Evolutionary conservation across 2,329 filamentous ascomycete genomes (phyloP).

Genomic region (Penicillium sp.): DNA sequence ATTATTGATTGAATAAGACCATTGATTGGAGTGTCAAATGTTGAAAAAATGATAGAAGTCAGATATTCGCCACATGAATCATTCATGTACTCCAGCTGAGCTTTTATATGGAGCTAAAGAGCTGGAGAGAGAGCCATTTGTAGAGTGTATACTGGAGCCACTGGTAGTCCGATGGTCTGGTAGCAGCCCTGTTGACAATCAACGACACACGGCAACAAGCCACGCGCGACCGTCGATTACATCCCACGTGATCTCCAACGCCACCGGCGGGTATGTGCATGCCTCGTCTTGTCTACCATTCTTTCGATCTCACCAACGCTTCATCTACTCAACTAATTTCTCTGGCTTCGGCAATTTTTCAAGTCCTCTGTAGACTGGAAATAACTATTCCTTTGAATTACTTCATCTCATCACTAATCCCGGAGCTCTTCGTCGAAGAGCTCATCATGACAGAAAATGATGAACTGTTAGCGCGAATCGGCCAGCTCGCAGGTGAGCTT

Average conservation of each 20-base stretch:
- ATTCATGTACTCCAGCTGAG: no score
- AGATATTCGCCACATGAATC: no score
- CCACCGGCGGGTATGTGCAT: conserved; percentile 8
- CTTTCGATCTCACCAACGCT: conserved; percentile 1
- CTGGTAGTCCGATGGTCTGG: no score
- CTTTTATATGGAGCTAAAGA: no score
- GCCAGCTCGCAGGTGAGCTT: conserved; percentile 50
- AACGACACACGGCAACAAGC: background rate
- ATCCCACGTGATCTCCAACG: conserved; percentile 5
- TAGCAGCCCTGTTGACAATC: no score
- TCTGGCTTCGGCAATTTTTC: background rate
- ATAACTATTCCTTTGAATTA: background rate
- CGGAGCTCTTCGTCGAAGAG: conserved; percentile 1
- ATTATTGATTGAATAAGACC: no score
- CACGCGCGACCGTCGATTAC: background rate
- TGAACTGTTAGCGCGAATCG: conserved; percentile 51
- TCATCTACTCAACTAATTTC: background rate
- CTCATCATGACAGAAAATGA: conserved; percentile 49
- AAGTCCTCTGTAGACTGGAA: background rate
- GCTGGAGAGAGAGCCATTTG: no score
- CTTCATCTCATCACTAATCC: conserved; percentile 7
- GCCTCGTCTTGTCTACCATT: conserved; percentile 7
- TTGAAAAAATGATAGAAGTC: no score
- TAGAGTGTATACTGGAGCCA: no score
- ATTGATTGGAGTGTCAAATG: no score